Evolutionary conservation across 23 red algal genomes (phyloP), one percentile per base, ranked within the genome.

Genomic region (Cyanidioschyzon merolae): DNA sequence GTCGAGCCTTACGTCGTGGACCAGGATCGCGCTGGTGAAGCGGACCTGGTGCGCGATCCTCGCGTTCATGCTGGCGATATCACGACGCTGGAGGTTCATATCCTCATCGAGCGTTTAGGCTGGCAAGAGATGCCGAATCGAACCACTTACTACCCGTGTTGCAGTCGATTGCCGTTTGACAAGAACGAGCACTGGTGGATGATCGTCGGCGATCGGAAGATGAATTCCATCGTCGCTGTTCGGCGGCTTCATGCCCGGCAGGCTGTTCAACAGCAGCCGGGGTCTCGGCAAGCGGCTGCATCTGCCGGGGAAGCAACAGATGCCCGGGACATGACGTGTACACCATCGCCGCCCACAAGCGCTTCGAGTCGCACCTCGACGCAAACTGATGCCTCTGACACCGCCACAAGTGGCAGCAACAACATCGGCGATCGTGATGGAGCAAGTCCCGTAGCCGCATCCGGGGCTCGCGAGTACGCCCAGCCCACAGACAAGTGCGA

Each of bases 171-270:
- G n/a, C 82, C 82, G 0, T 76, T 34, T 17, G 39, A 74, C 17
- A 95, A 95, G 77, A 51, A 79, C n/a, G 90, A 95, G 41, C 83
- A 76, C 38, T 95, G 90, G 90, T 95, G 90, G 90, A 34, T 95
- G 24, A 76, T 87, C 59, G 26, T 95, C 40, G 80, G 82, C 12
- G 90, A 95, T 74, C 58, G 74, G 37, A 58, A 87, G 31, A 71
- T 82, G 75, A 76, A 78, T 59, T 77, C 79, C 35, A 79, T 83
- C 2, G 68, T 92, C 57, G 77, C 79, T 29, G 89, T 92, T 39
- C 57, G 74, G 79, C 89, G 89, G n/a, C 59, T 92, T 59, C 50
- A 57, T 32, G 37, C 79, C n/a, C 26, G 51, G 3, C 82, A 79
- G 76, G 89, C 89, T 25, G 63, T 27, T 3, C 12, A 3, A 27